A percentile compares a stretch with the other conserved stretches of the same genome.
These are phyloP conservation scores for Nemophila menziesii DNA, from an alignment of 257 asterid genomes.

Conservation along the genomic window DNA sequence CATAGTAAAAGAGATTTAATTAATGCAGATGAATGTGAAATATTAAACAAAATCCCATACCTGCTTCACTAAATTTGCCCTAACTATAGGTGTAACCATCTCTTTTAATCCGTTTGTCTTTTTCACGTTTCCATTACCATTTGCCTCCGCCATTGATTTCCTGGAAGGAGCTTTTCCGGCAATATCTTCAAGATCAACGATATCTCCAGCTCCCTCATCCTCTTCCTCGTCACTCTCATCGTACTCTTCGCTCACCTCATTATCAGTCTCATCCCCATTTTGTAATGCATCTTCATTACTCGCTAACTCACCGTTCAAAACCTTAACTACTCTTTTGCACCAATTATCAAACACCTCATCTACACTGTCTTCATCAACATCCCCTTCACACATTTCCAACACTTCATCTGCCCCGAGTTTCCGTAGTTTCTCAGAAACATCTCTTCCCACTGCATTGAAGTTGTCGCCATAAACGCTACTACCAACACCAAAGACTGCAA, in stretches of 20 bases:
- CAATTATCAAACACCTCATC: slow-evolving; percentile 69
- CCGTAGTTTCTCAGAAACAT: slow-evolving; percentile 35
- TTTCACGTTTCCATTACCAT: slow-evolving; percentile 57
- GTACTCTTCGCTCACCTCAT: slow-evolving; percentile 40
- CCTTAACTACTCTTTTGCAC: slow-evolving; percentile 46
- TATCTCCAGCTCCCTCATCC: slow-evolving; percentile 25
- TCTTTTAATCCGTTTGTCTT: slow-evolving; percentile 57
- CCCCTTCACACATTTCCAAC: slow-evolving; percentile 58
- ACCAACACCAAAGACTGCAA: slow-evolving; percentile 86
- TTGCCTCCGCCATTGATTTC: slow-evolving; percentile 27
- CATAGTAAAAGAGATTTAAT: not conserved
- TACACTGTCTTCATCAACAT: slow-evolving; percentile 58
- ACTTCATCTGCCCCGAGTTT: slow-evolving; percentile 72
- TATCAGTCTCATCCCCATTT: slow-evolving; percentile 31
- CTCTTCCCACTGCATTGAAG: slow-evolving; percentile 60
- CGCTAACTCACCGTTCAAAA: slow-evolving; percentile 35
- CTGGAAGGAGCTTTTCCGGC: slow-evolving; percentile 86
- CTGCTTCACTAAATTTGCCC: slow-evolving; percentile 90
- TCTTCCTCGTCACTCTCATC: slow-evolving; percentile 37
- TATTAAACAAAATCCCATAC: slow-evolving; percentile 16
- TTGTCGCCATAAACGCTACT: slow-evolving; percentile 59
- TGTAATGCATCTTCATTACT: slow-evolving; percentile 18
- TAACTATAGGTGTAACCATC: slow-evolving; percentile 80
- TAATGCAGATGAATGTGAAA: not conserved
- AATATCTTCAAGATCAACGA: slow-evolving; percentile 93